phyloP scores from a whole-genome alignment of 495 filamentous ascomycete genomes.

The Amniculicola lignicola region DNA sequence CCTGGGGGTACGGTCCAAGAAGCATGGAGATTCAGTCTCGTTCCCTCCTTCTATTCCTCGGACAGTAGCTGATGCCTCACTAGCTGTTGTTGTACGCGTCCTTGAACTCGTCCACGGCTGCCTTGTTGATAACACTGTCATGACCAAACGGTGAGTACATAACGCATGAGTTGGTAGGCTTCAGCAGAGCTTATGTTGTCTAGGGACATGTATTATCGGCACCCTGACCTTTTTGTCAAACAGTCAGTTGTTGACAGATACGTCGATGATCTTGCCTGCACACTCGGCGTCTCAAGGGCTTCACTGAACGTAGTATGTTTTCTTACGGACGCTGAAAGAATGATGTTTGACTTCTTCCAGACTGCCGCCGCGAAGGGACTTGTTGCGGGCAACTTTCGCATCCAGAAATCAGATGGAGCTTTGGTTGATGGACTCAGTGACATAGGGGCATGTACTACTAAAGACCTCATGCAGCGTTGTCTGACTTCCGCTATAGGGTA shows the following conservation, averaged over 20 bases:
- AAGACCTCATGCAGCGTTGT: background rate
- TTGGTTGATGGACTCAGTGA: slow-evolving; percentile 24
- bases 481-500: slow-evolving; percentile 50
- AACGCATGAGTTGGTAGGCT: background rate
- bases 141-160: slow-evolving; percentile 72
- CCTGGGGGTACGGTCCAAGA: slow-evolving; percentile 58
- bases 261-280: slow-evolving; percentile 82
- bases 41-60: background rate
- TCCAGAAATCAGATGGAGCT: slow-evolving; percentile 42
- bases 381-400: slow-evolving; percentile 52
- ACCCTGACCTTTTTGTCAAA: slow-evolving; percentile 72
- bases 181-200: background rate
- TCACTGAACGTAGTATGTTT: slow-evolving; percentile 62
- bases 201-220: slow-evolving; percentile 89
- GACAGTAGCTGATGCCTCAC: slow-evolving; percentile 6
- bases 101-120: slow-evolving; percentile 69
- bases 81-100: slow-evolving; percentile 63
- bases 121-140: slow-evolving; percentile 56
- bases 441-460: slow-evolving; percentile 18
- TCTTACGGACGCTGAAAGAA: background rate
- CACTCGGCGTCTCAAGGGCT: slow-evolving; percentile 60
- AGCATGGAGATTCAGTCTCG: slow-evolving; percentile 63
- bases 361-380: slow-evolving; percentile 74
- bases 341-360: slow-evolving; percentile 37
- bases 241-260: slow-evolving; percentile 73